Conservation (phyloP, 257 asterid species). For the Solanum chilense region DNA sequence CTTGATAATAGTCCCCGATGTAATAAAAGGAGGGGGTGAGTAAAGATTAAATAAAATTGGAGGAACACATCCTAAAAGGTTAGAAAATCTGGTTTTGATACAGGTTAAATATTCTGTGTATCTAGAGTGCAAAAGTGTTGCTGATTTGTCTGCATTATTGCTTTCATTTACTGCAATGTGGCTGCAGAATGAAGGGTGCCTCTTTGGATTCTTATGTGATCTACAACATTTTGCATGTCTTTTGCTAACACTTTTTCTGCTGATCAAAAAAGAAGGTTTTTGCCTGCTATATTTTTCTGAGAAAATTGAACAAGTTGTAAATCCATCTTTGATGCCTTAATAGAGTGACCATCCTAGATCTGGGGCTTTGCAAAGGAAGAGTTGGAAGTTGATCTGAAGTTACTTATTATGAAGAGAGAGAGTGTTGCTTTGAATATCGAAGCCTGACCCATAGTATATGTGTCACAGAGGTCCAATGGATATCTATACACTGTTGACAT, state of each 20-base stretch:
- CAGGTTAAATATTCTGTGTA: background rate
- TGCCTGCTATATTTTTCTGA: background rate
- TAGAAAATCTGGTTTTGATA: background rate
- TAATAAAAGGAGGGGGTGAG: background rate
- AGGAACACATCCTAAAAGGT: background rate
- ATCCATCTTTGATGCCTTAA: background rate
- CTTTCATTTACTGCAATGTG: too few relatives aligned
- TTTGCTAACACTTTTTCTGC: background rate
- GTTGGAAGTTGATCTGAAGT: background rate
- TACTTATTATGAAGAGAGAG: background rate
- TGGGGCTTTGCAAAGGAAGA: background rate
- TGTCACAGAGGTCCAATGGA: background rate
- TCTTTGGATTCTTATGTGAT: background rate
- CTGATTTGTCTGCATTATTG: background rate
- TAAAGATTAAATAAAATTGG: background rate
- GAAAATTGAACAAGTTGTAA: background rate
- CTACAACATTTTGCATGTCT: background rate
- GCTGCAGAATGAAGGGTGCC: too few relatives aligned
- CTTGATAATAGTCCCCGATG: background rate
- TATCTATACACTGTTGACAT: background rate
- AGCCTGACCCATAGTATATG: background rate
- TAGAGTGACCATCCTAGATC: background rate
- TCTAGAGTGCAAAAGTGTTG: background rate
- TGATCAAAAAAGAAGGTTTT: background rate
- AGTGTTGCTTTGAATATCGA: background rate